phyloP scores from a whole-genome alignment of 2,329 filamentous ascomycete genomes.

The Fusarium chaquense region DNA sequence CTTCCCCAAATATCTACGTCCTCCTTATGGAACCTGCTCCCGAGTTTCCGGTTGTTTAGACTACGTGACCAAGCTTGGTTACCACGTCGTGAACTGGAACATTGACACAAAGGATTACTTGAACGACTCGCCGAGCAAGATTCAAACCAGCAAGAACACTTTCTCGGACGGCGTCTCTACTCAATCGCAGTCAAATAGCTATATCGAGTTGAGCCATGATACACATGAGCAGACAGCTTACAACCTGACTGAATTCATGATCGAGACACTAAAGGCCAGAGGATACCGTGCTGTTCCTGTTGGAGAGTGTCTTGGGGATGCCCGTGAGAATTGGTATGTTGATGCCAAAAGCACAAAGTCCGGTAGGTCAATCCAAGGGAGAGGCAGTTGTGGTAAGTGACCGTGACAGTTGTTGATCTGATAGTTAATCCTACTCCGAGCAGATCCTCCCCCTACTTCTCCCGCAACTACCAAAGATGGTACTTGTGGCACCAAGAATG shows the following conservation, averaged over 20 bases:
- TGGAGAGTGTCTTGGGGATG: slow-evolving; percentile 67
- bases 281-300: slow-evolving; percentile 64
- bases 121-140: slow-evolving; percentile 61
- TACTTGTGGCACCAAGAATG: slow-evolving; percentile 50
- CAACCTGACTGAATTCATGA: slow-evolving; percentile 58
- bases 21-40: slow-evolving; percentile 58
- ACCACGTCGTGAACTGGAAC: slow-evolving; percentile 68
- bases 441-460: slow-evolving; percentile 1
- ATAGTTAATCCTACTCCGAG: slow-evolving; percentile 10
- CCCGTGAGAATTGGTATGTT: slow-evolving; percentile 64
- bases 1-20: slow-evolving; percentile 57
- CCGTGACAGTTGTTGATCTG: not conserved
- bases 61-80: slow-evolving; percentile 58
- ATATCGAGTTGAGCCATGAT: slow-evolving; percentile 66
- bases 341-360: slow-evolving; percentile 32
- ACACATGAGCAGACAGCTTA: slow-evolving; percentile 60
- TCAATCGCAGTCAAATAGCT: slow-evolving; percentile 48
- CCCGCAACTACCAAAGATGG: slow-evolving; percentile 44
- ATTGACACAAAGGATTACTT: slow-evolving; percentile 71
- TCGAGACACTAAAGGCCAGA: slow-evolving; percentile 53
- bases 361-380: slow-evolving; percentile 39
- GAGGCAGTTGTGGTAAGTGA: slow-evolving; percentile 2
- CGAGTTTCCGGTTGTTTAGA: slow-evolving; percentile 53
- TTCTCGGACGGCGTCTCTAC: slow-evolving; percentile 53
- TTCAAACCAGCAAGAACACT: slow-evolving; percentile 58